A percentile compares a stretch with the other conserved stretches of the same genome.
Conservation (phyloP, 2,329 filamentous ascomycete species). For the Sordariomycetes sp. region DNA sequence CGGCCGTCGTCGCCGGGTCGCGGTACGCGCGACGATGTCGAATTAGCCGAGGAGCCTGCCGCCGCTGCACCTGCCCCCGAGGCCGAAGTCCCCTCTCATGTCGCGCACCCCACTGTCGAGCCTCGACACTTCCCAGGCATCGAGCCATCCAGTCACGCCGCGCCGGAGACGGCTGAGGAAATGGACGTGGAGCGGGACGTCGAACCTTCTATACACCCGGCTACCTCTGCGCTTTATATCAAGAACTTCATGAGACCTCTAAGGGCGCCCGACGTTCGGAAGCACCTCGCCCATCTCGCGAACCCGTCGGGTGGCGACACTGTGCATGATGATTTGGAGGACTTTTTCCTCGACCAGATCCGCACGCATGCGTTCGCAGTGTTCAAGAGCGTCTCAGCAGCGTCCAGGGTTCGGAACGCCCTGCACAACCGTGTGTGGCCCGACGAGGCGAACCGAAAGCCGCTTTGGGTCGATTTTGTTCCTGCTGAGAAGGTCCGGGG, state of each 20-base stretch:
- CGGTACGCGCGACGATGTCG: conserved; percentile 4
- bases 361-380: conserved; percentile 77
- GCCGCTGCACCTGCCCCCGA: neutral
- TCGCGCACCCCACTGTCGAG: neutral
- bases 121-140: neutral
- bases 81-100: neutral
- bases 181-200: conserved; percentile 22
- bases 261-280: conserved; percentile 50
- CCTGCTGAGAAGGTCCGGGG: conserved; percentile 57
- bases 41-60: neutral
- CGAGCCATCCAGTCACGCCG: conserved; percentile 2
- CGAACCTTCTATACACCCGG: conserved; percentile 51
- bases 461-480: conserved; percentile 81
- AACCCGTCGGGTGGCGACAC: conserved; percentile 34
- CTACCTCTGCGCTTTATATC: conserved; percentile 74
- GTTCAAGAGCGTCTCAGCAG: conserved; percentile 56
- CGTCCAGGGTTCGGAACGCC: conserved; percentile 60
- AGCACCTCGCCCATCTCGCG: conserved; percentile 58
- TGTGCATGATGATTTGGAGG: conserved; percentile 40
- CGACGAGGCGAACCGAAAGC: conserved; percentile 70
- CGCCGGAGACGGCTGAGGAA: conserved; percentile 10
- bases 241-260: conserved; percentile 82
- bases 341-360: conserved; percentile 73
- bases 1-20: neutral
- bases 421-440: conserved; percentile 79